These are phyloP conservation scores for Tulasnella calospora DNA, from an alignment of 768 basidiomycete genomes.

Conservation along the genomic window DNA sequence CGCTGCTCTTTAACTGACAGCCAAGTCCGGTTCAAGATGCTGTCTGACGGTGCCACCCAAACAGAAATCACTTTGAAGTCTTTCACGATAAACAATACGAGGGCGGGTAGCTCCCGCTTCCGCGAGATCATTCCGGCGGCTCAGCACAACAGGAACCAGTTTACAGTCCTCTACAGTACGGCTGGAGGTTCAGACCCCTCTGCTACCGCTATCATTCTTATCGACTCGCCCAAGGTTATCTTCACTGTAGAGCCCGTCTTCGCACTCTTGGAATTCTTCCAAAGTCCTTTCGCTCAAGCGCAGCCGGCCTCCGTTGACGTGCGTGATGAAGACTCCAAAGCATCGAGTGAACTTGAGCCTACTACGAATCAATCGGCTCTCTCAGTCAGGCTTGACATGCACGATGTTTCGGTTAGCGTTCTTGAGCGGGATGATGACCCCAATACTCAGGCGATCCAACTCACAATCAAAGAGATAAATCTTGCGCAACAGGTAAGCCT, in stretches of 20 bases:
- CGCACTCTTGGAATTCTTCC: constrained; percentile 80
- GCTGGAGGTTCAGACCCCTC: constrained; percentile 41
- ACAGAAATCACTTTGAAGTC: constrained; percentile 85
- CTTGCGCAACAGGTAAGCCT: constrained; percentile 76
- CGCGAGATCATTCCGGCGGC: constrained; percentile 94
- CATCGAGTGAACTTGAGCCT: not conserved
- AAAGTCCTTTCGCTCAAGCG: constrained; percentile 45
- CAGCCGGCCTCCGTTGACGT: constrained; percentile 23
- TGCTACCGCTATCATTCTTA: constrained; percentile 72
- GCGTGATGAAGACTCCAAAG: constrained; percentile 23
- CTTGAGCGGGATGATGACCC: constrained; percentile 76
- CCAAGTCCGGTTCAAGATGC: constrained; percentile 69
- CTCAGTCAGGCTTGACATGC: constrained; percentile 75
- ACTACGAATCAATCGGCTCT: constrained; percentile 35
- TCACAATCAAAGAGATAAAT: constrained; percentile 78
- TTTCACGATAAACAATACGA: constrained; percentile 85
- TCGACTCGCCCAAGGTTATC: constrained; percentile 90
- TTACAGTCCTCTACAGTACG: constrained; percentile 86
- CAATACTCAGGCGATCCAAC: constrained; percentile 78
- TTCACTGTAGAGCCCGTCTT: constrained; percentile 90
- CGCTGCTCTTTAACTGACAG: constrained; percentile 79
- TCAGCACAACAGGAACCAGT: constrained; percentile 79
- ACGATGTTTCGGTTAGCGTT: constrained; percentile 82
- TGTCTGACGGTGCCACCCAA: constrained; percentile 79
- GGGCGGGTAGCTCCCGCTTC: constrained; percentile 75